phyloP scores from a whole-genome alignment of 257 asterid genomes.

The Agastache rugosa region DNA sequence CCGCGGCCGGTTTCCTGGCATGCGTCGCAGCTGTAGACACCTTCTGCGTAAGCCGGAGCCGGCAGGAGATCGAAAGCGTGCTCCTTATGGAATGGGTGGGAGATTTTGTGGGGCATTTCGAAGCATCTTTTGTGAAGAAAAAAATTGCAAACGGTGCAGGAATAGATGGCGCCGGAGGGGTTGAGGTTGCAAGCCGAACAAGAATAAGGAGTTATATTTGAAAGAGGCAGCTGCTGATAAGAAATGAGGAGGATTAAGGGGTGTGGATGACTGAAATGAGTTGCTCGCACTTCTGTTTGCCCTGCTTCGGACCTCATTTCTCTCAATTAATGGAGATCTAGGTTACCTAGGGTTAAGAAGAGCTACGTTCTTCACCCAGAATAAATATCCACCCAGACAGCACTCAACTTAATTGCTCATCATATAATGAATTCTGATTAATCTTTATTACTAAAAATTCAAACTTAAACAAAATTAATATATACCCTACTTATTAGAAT shows the following conservation, averaged over 20 bases:
- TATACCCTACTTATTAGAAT: too few species aligned
- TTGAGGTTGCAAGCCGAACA: constrained; percentile 64
- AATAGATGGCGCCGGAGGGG: constrained; percentile 45
- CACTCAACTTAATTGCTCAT: too few species aligned
- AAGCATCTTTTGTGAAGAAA: constrained; percentile 60
- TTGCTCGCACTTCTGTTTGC: neutral
- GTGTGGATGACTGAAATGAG: constrained; percentile 58
- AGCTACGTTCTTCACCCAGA: too few species aligned
- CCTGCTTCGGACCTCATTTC: constrained; percentile 35
- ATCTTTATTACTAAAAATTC: too few species aligned
- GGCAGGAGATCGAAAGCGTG: constrained; percentile 50
- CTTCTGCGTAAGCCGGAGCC: constrained; percentile 48
- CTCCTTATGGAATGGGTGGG: constrained; percentile 57
- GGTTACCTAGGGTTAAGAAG: too few species aligned
- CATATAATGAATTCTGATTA: too few species aligned
- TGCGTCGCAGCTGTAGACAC: constrained; percentile 55
- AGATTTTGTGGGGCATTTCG: constrained; percentile 56
- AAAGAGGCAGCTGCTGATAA: neutral
- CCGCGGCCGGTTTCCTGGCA: constrained; percentile 45
- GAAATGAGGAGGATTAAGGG: constrained; percentile 43
- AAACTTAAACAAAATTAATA: too few species aligned
- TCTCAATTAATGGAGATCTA: neutral
- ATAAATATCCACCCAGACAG: too few species aligned
- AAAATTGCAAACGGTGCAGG: constrained; percentile 54
- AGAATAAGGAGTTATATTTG: neutral